Evolutionary conservation across 345 rosid species (phyloP).

Genomic region (Corchorus olitorius): DNA sequence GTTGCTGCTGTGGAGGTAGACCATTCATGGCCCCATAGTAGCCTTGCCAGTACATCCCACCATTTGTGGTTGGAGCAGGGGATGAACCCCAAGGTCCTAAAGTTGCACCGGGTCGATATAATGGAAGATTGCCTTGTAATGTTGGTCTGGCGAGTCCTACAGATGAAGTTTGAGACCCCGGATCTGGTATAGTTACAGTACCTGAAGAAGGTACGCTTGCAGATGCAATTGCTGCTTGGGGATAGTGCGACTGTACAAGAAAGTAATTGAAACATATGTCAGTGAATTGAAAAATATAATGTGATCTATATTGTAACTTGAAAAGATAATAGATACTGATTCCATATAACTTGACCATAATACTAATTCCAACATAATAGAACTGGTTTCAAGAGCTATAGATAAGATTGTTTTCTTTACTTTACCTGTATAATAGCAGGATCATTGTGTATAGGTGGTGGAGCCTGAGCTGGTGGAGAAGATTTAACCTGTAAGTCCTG

Average conservation of each 20-base stretch:
- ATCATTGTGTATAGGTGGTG: constrained; percentile 33
- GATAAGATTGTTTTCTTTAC: background rate
- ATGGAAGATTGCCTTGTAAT: constrained; percentile 38
- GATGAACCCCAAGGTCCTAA: constrained; percentile 40
- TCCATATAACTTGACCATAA: background rate
- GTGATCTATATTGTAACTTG: background rate
- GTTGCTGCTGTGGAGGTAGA: constrained; percentile 38
- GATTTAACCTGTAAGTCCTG: constrained; percentile 55
- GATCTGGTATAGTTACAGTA: constrained; percentile 31
- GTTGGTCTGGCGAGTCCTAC: constrained; percentile 32
- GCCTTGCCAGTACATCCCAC: constrained; percentile 54
- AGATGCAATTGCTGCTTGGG: constrained; percentile 33
- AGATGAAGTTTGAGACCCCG: constrained; percentile 23
- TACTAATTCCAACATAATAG: background rate
- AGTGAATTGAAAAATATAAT: background rate
- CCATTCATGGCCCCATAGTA: constrained; percentile 41
- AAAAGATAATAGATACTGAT: background rate
- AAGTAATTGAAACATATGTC: constrained; percentile 2
- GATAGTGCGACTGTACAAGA: constrained; percentile 43
- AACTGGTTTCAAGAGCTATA: background rate
- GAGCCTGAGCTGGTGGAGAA: constrained; percentile 32
- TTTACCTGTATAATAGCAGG: constrained; percentile 53
- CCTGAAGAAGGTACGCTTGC: constrained; percentile 35
- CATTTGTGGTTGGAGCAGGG: constrained; percentile 32
- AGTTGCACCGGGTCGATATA: constrained; percentile 34